Percentiles rank a stretch among this genome's conserved stretches.
phyloP scores from a whole-genome alignment of 768 basidiomycete genomes.

The Lactifluus piperatus region DNA sequence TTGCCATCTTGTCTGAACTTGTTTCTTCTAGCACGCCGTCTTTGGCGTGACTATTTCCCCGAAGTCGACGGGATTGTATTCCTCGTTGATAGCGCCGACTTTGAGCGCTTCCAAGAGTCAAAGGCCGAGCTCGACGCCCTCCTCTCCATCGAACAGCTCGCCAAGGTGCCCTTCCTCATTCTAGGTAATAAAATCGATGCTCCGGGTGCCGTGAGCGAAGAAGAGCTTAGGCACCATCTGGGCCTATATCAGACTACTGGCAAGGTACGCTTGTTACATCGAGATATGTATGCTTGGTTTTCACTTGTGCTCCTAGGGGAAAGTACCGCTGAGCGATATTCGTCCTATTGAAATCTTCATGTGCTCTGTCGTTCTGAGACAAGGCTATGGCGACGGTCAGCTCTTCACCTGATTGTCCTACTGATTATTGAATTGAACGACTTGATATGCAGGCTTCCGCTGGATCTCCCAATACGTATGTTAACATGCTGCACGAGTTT shows the following conservation, averaged over 20 bases:
- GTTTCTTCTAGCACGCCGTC: slow-evolving; percentile 64
- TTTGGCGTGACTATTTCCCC: slow-evolving; percentile 99
- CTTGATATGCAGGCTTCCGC: slow-evolving; percentile 59
- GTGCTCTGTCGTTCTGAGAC: slow-evolving; percentile 99
- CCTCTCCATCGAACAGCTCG: slow-evolving; percentile 88
- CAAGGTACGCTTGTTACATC: slow-evolving; percentile 54
- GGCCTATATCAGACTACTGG: slow-evolving; percentile 99
- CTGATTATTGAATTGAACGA: neutral
- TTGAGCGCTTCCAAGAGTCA: slow-evolving; percentile 91
- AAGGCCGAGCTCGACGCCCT: slow-evolving; percentile 97
- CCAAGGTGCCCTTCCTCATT: slow-evolving; percentile 95
- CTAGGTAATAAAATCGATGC: slow-evolving; percentile 99
- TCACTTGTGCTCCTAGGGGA: slow-evolving; percentile 52
- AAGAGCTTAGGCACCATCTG: slow-evolving; percentile 90
- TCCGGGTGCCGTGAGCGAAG: slow-evolving; percentile 94
- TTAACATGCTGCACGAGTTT: neutral
- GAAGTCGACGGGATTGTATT: slow-evolving; percentile 99
- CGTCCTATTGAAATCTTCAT: slow-evolving; percentile 99
- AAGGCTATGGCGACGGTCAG: slow-evolving; percentile 93
- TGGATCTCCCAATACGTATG: slow-evolving; percentile 95
- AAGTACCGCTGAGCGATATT: slow-evolving; percentile 93
- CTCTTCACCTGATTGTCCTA: slow-evolving; percentile 1
- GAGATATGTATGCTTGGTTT: neutral
- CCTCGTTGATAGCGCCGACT: slow-evolving; percentile 95
- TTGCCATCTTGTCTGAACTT: neutral